phyloP scores from a whole-genome alignment of 73 alveolate species.

The Tetrahymena malaccensis region DNA sequence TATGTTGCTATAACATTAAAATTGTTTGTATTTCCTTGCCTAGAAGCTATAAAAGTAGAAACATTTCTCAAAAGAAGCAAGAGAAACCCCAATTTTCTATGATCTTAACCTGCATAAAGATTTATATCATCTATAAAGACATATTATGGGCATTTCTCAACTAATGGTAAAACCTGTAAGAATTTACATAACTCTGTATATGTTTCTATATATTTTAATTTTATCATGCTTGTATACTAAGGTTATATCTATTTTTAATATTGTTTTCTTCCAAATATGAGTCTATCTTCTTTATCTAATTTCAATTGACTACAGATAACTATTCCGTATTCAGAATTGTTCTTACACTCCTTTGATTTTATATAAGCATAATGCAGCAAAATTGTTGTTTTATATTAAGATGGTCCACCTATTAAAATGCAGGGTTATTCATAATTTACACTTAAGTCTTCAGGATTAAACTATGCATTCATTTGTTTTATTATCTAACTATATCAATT shows the following conservation, averaged over 20 bases:
- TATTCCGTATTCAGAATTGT: background rate
- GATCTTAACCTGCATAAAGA: background rate
- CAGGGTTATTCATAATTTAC: background rate
- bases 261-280: background rate
- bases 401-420: background rate
- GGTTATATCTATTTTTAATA: background rate
- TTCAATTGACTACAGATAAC: background rate
- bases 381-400: background rate
- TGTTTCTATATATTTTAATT: background rate
- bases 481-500: background rate
- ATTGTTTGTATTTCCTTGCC: background rate
- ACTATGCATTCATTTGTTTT: background rate
- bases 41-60: background rate
- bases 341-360: background rate
- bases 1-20: background rate
- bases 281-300: background rate
- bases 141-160: background rate
- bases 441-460: background rate
- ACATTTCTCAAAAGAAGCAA: background rate
- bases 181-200: background rate
- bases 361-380: background rate
- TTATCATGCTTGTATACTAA: background rate
- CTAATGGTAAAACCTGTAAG: background rate
- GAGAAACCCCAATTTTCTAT: background rate
- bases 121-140: background rate